Conservation (phyloP, 352 stramenopile genomes). For the Thalassiosira delicatula region DNA sequence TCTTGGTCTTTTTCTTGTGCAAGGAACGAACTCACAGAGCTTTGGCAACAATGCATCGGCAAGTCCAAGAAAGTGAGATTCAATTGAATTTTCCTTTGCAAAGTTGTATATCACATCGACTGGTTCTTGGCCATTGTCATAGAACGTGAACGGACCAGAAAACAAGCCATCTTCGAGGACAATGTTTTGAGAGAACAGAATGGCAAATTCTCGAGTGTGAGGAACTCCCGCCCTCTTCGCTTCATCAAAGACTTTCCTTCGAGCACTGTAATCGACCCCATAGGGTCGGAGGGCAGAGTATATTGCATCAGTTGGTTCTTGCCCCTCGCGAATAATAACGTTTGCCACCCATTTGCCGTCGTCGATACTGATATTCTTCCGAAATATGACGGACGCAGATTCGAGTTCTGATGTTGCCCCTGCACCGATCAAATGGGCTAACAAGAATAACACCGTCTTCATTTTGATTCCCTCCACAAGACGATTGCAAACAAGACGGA, state of each 20-base stretch:
- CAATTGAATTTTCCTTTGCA: slow-evolving; percentile 46
- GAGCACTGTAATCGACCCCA: slow-evolving; percentile 42
- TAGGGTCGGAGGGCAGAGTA: slow-evolving; percentile 54
- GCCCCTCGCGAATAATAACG: slow-evolving; percentile 51
- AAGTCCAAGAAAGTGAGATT: slow-evolving; percentile 40
- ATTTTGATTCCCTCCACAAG: background rate
- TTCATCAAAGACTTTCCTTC: slow-evolving; percentile 54
- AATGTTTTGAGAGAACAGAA: slow-evolving; percentile 53
- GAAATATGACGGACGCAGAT: slow-evolving; percentile 30
- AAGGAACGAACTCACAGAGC: slow-evolving; percentile 54
- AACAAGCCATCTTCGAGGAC: slow-evolving; percentile 39
- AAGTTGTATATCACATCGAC: slow-evolving; percentile 65
- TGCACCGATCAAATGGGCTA: slow-evolving; percentile 1
- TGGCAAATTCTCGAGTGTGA: slow-evolving; percentile 44
- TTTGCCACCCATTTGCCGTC: slow-evolving; percentile 46
- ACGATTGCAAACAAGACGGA: too few species aligned
- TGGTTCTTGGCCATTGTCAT: slow-evolving; percentile 62
- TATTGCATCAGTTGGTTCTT: slow-evolving; percentile 55
- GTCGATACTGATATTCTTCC: slow-evolving; percentile 54
- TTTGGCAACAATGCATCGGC: slow-evolving; percentile 46
- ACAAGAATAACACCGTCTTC: slow-evolving; percentile 3
- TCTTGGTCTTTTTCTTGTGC: slow-evolving; percentile 40
- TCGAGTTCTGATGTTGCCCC: background rate
- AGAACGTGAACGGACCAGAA: slow-evolving; percentile 47
- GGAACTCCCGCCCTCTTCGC: slow-evolving; percentile 36